These are phyloP conservation scores for Fusarium napiforme DNA, from an alignment of 2,329 filamentous ascomycete species.

Conservation along the genomic window DNA sequence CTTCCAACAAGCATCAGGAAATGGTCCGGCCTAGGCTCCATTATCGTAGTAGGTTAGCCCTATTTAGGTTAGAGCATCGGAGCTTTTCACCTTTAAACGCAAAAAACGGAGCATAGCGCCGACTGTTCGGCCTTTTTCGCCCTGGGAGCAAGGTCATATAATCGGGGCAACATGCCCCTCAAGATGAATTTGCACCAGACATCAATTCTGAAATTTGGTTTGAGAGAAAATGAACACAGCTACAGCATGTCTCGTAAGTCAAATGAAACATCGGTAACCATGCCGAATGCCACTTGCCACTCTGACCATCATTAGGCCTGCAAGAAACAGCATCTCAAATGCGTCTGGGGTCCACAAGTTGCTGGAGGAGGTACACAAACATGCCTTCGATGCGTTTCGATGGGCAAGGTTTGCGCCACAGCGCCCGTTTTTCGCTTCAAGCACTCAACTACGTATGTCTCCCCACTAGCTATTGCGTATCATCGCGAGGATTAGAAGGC, in stretches of 20 bases:
- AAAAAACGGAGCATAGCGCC: not conserved
- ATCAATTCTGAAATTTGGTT: not conserved
- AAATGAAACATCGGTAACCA: not conserved
- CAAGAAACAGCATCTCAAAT: constrained; percentile 14
- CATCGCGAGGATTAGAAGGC: not conserved
- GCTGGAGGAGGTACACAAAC: not conserved
- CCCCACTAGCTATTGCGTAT: not conserved
- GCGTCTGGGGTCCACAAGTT: not conserved
- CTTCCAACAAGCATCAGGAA: not conserved
- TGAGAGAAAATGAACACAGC: not conserved
- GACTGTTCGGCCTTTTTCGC: constrained; percentile 1
- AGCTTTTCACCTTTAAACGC: not conserved
- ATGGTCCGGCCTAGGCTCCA: not conserved
- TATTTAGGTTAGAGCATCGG: not conserved
- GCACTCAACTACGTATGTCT: not conserved
- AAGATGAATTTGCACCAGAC: not conserved
- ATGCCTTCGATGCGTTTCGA: constrained; percentile 8
- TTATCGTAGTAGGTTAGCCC: accelerated
- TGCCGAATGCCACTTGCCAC: not conserved
- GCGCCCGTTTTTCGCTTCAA: constrained; percentile 11
- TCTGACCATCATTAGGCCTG: constrained; percentile 1
- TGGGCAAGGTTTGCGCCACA: not conserved
- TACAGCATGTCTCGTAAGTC: constrained; percentile 11
- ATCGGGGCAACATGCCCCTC: constrained; percentile 11
- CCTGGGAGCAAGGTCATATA: not conserved